phyloP scores from a whole-genome alignment of 331 rosid genomes.

The Saraca asoca region DNA sequence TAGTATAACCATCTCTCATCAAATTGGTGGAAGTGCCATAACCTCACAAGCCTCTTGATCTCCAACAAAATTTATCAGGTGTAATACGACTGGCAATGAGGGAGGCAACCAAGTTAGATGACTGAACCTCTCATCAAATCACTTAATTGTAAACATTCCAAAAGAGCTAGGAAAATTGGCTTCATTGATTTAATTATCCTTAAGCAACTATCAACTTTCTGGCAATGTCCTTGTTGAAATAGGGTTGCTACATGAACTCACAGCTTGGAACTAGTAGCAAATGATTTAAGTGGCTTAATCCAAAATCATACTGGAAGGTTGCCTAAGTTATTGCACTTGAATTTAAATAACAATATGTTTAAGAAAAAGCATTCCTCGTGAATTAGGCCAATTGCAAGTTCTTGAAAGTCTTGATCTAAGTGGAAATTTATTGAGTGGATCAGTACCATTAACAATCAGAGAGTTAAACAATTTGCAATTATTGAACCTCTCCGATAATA shows the following conservation, averaged over 20 bases:
- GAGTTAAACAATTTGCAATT: slow-evolving; percentile 33
- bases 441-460: slow-evolving; percentile 41
- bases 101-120: slow-evolving; percentile 17
- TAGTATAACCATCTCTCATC: no score
- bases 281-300: not conserved
- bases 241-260: slow-evolving; percentile 23
- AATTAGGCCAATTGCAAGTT: slow-evolving; percentile 32
- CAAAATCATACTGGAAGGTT: slow-evolving; percentile 25
- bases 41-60: no score
- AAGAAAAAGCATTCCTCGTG: slow-evolving; percentile 36
- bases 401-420: slow-evolving; percentile 47
- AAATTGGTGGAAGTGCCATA: no score
- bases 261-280: slow-evolving; percentile 30
- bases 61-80: not conserved
- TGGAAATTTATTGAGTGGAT: slow-evolving; percentile 32
- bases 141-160: slow-evolving; percentile 34
- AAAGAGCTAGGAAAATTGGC: slow-evolving; percentile 23
- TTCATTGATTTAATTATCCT: not conserved
- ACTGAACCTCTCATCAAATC: slow-evolving; percentile 39
- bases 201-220: slow-evolving; percentile 33
- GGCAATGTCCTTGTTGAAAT: slow-evolving; percentile 36
- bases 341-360: slow-evolving; percentile 50
- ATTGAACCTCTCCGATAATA: slow-evolving; percentile 56
- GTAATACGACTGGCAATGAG: slow-evolving; percentile 34
- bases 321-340: slow-evolving; percentile 30